Evolutionary conservation across 2,329 filamentous ascomycete species (phyloP).

Genomic region (Botrytis deweyae): DNA sequence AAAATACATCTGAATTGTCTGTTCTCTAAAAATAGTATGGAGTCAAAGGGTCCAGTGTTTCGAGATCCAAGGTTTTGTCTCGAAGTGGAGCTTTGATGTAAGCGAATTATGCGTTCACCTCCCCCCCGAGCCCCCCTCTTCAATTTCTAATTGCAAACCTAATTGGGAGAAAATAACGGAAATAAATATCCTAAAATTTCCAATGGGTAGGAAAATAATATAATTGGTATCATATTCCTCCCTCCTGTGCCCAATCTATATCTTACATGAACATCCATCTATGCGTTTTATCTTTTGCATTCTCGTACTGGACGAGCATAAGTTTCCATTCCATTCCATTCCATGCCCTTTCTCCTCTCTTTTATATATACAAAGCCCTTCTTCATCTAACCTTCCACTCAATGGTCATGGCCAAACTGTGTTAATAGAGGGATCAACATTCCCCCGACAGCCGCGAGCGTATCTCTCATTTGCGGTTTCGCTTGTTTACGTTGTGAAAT

Average conservation of each 20-base stretch:
- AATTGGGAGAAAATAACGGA: background rate
- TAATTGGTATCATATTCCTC: background rate
- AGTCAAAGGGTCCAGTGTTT: background rate
- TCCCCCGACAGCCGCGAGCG: conserved; percentile 67
- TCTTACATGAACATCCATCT: background rate
- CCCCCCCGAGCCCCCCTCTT: background rate
- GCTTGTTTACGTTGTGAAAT: conserved; percentile 51
- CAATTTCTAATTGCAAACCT: background rate
- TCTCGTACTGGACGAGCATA: background rate
- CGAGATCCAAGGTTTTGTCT: background rate
- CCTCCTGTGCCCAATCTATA: background rate
- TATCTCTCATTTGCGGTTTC: conserved; percentile 65
- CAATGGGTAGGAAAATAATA: background rate
- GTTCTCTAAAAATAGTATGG: conserved; percentile 2
- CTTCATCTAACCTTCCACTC: conserved; percentile 18
- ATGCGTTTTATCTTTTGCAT: background rate
- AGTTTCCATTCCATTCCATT: background rate
- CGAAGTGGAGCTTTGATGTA: background rate
- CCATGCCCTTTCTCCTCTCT: background rate
- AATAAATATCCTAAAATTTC: background rate
- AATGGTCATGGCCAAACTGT: conserved; percentile 73
- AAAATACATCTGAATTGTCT: background rate
- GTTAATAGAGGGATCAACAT: conserved; percentile 78
- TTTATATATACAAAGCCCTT: background rate
- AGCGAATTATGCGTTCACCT: background rate